Evolutionary conservation across 1,284 basidiomycete genomes (phyloP).

Genomic region (Serendipita sp.): DNA sequence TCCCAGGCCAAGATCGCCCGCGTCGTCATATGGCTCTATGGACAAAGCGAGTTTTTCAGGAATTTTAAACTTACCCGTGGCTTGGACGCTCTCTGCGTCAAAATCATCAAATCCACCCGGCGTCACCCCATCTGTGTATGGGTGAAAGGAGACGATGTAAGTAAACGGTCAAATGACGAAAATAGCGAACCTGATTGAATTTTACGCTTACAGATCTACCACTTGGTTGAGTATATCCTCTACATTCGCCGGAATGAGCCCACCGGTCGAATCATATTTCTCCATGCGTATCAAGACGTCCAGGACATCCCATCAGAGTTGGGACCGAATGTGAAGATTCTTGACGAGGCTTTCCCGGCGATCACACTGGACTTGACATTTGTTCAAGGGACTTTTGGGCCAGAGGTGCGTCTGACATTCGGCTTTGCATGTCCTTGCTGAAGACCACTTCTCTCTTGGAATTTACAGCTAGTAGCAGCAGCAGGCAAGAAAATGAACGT

Average conservation of each 20-base stretch:
- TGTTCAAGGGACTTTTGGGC: slow-evolving; percentile 12
- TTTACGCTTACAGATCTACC: slow-evolving; percentile 34
- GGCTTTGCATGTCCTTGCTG: background rate
- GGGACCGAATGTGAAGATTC: slow-evolving; percentile 45
- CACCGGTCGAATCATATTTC: slow-evolving; percentile 48
- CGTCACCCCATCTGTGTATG: slow-evolving; percentile 43
- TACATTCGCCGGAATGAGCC: slow-evolving; percentile 55
- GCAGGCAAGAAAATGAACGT: slow-evolving; percentile 13
- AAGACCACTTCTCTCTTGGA: too few relatives aligned
- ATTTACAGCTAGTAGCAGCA: slow-evolving; percentile 14
- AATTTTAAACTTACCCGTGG: slow-evolving; percentile 21
- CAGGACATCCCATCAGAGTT: slow-evolving; percentile 40
- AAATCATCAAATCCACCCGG: slow-evolving; percentile 33
- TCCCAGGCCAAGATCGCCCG: slow-evolving; percentile 40
- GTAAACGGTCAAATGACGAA: slow-evolving; percentile 11
- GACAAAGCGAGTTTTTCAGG: slow-evolving; percentile 38
- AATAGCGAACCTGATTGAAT: background rate
- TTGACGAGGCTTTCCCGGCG: slow-evolving; percentile 19
- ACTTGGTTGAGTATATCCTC: slow-evolving; percentile 44
- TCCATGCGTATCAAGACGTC: slow-evolving; percentile 44
- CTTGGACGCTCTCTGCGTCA: slow-evolving; percentile 27
- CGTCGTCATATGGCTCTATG: slow-evolving; percentile 46
- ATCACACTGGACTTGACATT: slow-evolving; percentile 19
- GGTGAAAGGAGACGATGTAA: slow-evolving; percentile 47
- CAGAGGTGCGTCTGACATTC: slow-evolving; percentile 11